These are phyloP conservation scores for Volutella citrinella DNA, from an alignment of 2,329 filamentous ascomycete species.

Conservation along the genomic window DNA sequence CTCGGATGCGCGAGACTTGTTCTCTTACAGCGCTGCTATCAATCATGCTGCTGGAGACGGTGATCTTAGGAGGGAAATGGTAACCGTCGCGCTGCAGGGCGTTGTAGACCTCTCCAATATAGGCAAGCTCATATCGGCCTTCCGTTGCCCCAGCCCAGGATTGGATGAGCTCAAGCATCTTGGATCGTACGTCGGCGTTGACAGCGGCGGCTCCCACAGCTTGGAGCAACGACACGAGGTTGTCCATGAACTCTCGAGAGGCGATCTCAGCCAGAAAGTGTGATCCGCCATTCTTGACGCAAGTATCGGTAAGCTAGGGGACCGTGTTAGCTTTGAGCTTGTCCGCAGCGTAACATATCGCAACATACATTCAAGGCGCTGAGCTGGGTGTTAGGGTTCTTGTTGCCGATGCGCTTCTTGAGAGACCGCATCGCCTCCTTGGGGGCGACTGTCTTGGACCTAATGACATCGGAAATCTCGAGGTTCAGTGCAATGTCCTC, in stretches of 20 bases:
- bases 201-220: constrained; percentile 70
- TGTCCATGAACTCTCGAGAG: constrained; percentile 97
- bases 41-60: constrained; percentile 94
- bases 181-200: constrained; percentile 81
- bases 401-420: constrained; percentile 91
- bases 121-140: constrained; percentile 75
- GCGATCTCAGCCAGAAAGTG: constrained; percentile 96
- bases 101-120: constrained; percentile 85
- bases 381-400: constrained; percentile 95
- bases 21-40: constrained; percentile 85
- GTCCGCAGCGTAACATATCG: background rate
- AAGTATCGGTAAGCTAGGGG: constrained; percentile 86
- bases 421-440: constrained; percentile 98
- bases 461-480: constrained; percentile 95
- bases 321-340: constrained; percentile 13
- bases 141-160: constrained; percentile 89
- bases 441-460: constrained; percentile 94
- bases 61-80: constrained; percentile 80
- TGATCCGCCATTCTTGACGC: constrained; percentile 94
- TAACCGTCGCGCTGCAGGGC: constrained; percentile 81
- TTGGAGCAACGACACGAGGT: constrained; percentile 84
- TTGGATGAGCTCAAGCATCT: constrained; percentile 92
- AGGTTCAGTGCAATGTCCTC: constrained; percentile 97
- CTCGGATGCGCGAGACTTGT: too few species aligned
- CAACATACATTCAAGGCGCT: constrained; percentile 79